phyloP scores from a whole-genome alignment of 2,329 filamentous ascomycete genomes.

The Alternaria metachromatica region DNA sequence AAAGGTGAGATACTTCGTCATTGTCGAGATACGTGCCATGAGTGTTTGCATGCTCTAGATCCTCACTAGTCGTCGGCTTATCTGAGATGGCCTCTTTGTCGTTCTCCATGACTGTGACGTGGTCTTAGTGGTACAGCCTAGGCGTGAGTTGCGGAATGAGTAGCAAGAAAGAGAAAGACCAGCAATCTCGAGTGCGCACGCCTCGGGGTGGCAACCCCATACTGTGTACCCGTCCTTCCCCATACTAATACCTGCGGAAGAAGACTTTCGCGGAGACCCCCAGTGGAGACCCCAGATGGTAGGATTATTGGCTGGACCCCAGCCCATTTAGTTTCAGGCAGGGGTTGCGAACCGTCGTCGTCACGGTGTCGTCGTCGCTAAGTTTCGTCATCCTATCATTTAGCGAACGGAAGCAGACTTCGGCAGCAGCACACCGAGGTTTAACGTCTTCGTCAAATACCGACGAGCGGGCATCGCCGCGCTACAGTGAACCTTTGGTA shows the following conservation, averaged over 20 bases:
- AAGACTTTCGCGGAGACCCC: constrained; percentile 9
- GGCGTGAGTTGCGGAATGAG: background rate
- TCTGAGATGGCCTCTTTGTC: constrained; percentile 10
- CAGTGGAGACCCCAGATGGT: constrained; percentile 28
- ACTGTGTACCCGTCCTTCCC: constrained; percentile 17
- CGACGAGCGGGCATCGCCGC: background rate
- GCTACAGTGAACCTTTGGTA: background rate
- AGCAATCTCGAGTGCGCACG: background rate
- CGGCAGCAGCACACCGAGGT: constrained; percentile 15
- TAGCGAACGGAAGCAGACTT: background rate
- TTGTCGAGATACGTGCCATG: constrained; percentile 38
- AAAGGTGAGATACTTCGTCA: constrained; percentile 42
- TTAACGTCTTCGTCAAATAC: background rate
- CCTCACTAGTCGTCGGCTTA: constrained; percentile 17
- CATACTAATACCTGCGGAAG: background rate
- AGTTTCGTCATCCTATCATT: constrained; percentile 7
- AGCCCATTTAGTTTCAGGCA: constrained; percentile 15
- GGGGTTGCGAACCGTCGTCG: constrained; percentile 11
- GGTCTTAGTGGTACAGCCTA: background rate
- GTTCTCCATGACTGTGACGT: constrained; percentile 7
- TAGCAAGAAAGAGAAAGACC: background rate
- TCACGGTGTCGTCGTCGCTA: constrained; percentile 16
- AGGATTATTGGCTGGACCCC: constrained; percentile 5
- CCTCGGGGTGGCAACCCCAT: background rate
- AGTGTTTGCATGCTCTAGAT: constrained; percentile 35